Evolutionary conservation across 2,329 filamentous ascomycete genomes (phyloP).

Genomic region (Talaromyces rugulosus): DNA sequence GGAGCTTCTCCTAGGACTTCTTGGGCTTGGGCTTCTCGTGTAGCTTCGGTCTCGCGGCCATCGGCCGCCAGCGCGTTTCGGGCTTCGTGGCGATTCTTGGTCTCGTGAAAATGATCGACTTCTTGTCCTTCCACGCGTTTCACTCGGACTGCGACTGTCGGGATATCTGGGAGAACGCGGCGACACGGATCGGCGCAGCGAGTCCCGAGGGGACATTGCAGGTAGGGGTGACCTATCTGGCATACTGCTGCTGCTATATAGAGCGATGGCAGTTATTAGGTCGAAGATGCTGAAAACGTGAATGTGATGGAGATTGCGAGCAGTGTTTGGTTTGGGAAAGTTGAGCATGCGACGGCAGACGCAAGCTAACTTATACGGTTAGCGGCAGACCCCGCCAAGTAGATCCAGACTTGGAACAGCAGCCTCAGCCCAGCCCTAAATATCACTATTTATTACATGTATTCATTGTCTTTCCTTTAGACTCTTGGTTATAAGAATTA

Average conservation of each 20-base stretch:
- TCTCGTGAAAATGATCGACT: conserved; percentile 26
- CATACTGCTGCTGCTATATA: background rate
- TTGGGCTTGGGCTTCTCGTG: conserved; percentile 29
- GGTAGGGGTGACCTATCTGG: conserved; percentile 15
- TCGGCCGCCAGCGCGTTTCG: conserved; percentile 37
- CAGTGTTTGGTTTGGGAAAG: background rate
- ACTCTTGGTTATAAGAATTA: too few relatives aligned
- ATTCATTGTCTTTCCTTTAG: background rate
- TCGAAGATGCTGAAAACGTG: background rate
- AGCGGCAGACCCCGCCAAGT: background rate
- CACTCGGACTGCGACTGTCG: conserved; percentile 25
- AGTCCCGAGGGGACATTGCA: conserved; percentile 16
- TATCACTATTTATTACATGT: background rate
- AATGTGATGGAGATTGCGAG: background rate
- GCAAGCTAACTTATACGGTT: background rate
- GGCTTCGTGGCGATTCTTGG: conserved; percentile 29
- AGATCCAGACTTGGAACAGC: background rate
- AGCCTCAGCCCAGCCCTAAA: background rate
- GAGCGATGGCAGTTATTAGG: background rate
- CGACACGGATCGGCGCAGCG: conserved; percentile 31
- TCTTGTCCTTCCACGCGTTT: conserved; percentile 22
- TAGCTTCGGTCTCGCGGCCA: conserved; percentile 37
- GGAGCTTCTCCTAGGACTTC: conserved; percentile 19
- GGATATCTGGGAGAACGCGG: conserved; percentile 28
- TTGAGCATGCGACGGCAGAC: background rate